Evolutionary conservation across 1,284 basidiomycete species (phyloP).

Genomic region (Trichosporon asahii): DNA sequence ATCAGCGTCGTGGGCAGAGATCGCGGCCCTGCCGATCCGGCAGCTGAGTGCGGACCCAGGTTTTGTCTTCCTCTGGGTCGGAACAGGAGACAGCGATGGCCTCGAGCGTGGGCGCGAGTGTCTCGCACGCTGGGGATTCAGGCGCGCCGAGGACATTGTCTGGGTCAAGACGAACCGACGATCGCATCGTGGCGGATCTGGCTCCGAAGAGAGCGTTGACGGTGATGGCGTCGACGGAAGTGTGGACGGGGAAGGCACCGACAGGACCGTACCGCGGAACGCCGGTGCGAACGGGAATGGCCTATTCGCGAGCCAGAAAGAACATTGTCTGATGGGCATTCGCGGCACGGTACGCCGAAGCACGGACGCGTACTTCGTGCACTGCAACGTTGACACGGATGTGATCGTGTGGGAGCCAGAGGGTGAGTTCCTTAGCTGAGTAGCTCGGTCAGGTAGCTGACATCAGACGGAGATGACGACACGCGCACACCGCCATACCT

Average conservation of each 20-base stretch:
- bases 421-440: slow-evolving; percentile 33
- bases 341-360: slow-evolving; percentile 91
- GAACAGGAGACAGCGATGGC: slow-evolving; percentile 82
- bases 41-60: slow-evolving; percentile 82
- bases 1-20: slow-evolving; percentile 67
- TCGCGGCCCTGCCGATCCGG: slow-evolving; percentile 77
- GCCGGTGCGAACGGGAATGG: slow-evolving; percentile 22
- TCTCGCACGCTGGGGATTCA: slow-evolving; percentile 89
- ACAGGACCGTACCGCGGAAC: background rate
- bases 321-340: slow-evolving; percentile 98
- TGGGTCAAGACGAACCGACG: slow-evolving; percentile 84
- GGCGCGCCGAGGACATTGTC: slow-evolving; percentile 92
- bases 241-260: background rate
- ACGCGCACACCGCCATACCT: slow-evolving; percentile 82
- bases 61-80: slow-evolving; percentile 96
- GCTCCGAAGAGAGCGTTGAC: too few relatives aligned
- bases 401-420: slow-evolving; percentile 79
- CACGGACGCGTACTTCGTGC: slow-evolving; percentile 91
- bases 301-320: slow-evolving; percentile 80
- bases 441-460: background rate
- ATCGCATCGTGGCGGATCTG: background rate
- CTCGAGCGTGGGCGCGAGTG: slow-evolving; percentile 89
- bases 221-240: background rate
- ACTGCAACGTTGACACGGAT: slow-evolving; percentile 98
- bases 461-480: slow-evolving; percentile 52